phyloP scores from a whole-genome alignment of 805 yeast genomes.

The Saturnispora galanensis region DNA sequence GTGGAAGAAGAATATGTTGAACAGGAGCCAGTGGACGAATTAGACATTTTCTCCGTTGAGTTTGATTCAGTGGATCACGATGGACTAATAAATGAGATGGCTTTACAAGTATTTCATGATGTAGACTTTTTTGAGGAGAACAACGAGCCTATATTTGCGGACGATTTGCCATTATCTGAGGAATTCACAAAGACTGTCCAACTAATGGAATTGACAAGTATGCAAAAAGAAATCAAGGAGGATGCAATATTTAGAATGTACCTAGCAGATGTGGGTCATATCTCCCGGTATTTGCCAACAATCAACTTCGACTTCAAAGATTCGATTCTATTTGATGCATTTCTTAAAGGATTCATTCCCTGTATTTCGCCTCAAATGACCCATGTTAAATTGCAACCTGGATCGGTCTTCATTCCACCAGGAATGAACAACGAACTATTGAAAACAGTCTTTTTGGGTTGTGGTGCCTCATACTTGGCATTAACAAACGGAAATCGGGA shows the following conservation, averaged over 20 bases:
- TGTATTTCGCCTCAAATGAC: conserved; percentile 34
- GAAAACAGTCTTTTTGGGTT: conserved; percentile 29
- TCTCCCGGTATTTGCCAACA: conserved; percentile 13
- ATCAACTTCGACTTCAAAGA: conserved; percentile 14
- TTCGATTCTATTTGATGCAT: conserved; percentile 25
- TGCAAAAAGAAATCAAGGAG: conserved; percentile 10
- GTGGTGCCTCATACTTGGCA: conserved; percentile 33
- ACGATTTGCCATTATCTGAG: neutral
- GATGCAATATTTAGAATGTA: conserved; percentile 20
- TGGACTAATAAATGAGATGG: no score
- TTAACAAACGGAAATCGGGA: conserved; percentile 15
- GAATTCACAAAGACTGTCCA: no score
- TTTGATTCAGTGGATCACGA: no score
- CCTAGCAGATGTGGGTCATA: conserved; percentile 13
- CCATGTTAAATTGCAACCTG: conserved; percentile 31
- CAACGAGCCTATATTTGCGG: no score
- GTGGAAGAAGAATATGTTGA: no score
- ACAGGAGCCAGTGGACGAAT: no score
- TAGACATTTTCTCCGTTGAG: no score
- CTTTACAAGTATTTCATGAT: no score
- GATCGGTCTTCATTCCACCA: conserved; percentile 31
- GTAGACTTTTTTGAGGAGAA: no score
- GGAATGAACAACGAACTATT: conserved; percentile 24
- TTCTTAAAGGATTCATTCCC: conserved; percentile 32
- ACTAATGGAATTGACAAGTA: no score